Conservation (phyloP, 2,329 filamentous ascomycete species). For the Diaporthe caulivora region DNA sequence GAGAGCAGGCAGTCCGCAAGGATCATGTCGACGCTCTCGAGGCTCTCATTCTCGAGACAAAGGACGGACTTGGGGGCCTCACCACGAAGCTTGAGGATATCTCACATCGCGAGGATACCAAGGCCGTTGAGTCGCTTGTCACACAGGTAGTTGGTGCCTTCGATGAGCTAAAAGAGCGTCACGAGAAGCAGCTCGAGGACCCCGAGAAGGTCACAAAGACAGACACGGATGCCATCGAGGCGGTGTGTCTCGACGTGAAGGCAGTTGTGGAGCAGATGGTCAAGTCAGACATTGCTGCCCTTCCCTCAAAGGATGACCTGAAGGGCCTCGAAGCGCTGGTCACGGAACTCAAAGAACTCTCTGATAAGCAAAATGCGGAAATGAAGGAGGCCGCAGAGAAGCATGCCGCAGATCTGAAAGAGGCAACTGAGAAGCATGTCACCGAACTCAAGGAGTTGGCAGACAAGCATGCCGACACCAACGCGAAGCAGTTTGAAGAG, state of each 20-base stretch:
- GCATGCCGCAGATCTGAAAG: conserved; percentile 35
- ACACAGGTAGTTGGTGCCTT: conserved; percentile 81
- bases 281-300: conserved; percentile 75
- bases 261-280: conserved; percentile 79
- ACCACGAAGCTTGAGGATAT: conserved; percentile 76
- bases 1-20: conserved; percentile 76
- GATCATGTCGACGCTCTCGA: conserved; percentile 77
- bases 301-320: conserved; percentile 84
- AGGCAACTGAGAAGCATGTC: conserved; percentile 66
- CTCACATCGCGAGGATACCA: conserved; percentile 83
- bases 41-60: conserved; percentile 76
- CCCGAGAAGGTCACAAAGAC: conserved; percentile 81
- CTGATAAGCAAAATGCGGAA: conserved; percentile 73
- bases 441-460: conserved; percentile 74
- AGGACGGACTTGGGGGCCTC: conserved; percentile 77
- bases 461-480: conserved; percentile 77
- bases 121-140: conserved; percentile 80
- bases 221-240: conserved; percentile 84
- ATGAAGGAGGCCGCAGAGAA: conserved; percentile 33
- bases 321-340: conserved; percentile 77
- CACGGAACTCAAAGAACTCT: conserved; percentile 73
- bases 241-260: conserved; percentile 89
- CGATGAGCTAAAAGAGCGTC: conserved; percentile 77
- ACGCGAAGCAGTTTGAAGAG: conserved; percentile 83
- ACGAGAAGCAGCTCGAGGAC: conserved; percentile 66